Base-by-base conservation (phyloP, 345 rosid genomes). In the Aquilaria sinensis region DNA sequence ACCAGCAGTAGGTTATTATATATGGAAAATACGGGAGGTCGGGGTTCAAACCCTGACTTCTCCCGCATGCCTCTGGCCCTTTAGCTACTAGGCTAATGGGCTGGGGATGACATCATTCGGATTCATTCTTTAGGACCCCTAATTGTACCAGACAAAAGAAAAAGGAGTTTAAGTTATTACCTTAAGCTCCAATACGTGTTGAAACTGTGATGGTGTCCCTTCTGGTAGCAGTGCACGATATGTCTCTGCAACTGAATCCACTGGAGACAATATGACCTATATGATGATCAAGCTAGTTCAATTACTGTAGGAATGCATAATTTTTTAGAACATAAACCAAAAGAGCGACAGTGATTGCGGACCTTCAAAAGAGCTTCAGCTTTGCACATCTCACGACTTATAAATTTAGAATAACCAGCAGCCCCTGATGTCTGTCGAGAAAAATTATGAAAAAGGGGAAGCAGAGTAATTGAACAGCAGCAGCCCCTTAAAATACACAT, bases 341-440 rank as follows among this genome's bases (percentile, higher is more conserved):
- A 3, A 37, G 37, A 30, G 41, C 57, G 62, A 3, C 12, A 67
- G 56, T 15, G 52, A 57, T 60, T n/a, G 62, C 73, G 57, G 65
- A 88, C 96, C 97, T 94, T 94, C 62, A 94, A 78, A 65, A 94
- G 96, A 68, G 99, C 97, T 87, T 94, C 99, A 63, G 97, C 99
- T 85, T 90, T 88, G 85, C 99, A 90, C 99, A 94, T 94, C 84
- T 90, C 97, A 65, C 97, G 93, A 78, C 93, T 94, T 51, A 94
- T 95, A 70, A 94, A 94, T 84, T 88, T 90, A 7, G 91, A 81
- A 72, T 90, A 94, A 75, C 90, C 88, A 45, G 95, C 87, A 78
- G 97, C 95, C 67, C 79, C 74, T 32, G 99, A 74, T 34, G 91
- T 77, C 99, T 94, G 83, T 52, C 62, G 66, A 56, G 9, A 65